These are phyloP conservation scores for Botrytis cinerea DNA, from an alignment of 2,329 filamentous ascomycete species.

Conservation along the genomic window DNA sequence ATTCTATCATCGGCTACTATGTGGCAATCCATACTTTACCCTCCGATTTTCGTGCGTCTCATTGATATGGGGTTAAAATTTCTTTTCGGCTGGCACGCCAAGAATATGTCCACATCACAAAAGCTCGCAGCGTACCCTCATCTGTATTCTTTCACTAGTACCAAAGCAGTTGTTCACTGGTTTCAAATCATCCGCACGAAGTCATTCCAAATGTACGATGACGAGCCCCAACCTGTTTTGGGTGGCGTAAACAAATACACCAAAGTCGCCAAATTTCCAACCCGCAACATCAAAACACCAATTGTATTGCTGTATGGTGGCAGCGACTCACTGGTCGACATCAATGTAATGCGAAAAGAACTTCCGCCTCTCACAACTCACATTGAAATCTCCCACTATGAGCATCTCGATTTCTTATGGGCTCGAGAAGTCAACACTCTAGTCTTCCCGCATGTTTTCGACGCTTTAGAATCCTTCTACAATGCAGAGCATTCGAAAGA, in stretches of 20 bases:
- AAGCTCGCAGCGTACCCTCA: slow-evolving; percentile 96
- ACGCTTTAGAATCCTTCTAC: slow-evolving; percentile 76
- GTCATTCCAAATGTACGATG: slow-evolving; percentile 98
- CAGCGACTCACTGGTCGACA: slow-evolving; percentile 90
- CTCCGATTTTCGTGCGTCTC: slow-evolving; percentile 83
- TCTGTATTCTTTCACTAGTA: slow-evolving; percentile 94
- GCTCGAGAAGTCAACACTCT: slow-evolving; percentile 78
- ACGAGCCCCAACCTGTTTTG: slow-evolving; percentile 80
- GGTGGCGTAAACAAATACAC: slow-evolving; percentile 79
- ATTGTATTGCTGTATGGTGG: slow-evolving; percentile 93
- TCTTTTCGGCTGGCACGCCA: slow-evolving; percentile 85
- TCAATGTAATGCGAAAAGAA: slow-evolving; percentile 87
- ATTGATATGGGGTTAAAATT: slow-evolving; percentile 82
- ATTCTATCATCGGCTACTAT: slow-evolving; percentile 92
- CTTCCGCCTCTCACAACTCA: slow-evolving; percentile 82
- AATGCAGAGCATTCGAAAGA: slow-evolving; percentile 58
- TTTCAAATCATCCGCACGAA: slow-evolving; percentile 98
- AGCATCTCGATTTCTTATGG: slow-evolving; percentile 97
- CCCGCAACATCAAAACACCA: slow-evolving; percentile 93
- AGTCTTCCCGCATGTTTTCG: slow-evolving; percentile 86
- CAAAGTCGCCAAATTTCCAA: slow-evolving; percentile 95
- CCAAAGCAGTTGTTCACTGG: slow-evolving; percentile 97
- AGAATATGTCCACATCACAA: slow-evolving; percentile 81
- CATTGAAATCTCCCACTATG: slow-evolving; percentile 86
- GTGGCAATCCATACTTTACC: slow-evolving; percentile 96